A percentile compares a stretch with the other conserved stretches of the same genome.
Conservation (phyloP, 768 basidiomycete species). For the Rhizopogon vesiculosus region DNA sequence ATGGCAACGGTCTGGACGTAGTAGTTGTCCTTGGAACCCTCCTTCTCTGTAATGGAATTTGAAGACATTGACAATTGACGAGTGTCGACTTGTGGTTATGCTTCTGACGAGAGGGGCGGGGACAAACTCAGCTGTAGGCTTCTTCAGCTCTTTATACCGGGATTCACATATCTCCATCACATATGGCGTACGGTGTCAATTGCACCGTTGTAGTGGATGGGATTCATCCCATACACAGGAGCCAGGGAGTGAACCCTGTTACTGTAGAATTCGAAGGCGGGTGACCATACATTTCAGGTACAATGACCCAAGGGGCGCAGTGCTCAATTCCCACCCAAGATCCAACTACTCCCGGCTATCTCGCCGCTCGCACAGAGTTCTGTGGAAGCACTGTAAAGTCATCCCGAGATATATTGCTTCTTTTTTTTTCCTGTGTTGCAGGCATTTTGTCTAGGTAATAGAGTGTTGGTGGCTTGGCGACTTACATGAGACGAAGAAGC, state of each 20-base stretch:
- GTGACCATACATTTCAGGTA: conserved; percentile 3
- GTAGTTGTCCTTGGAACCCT: conserved; percentile 15
- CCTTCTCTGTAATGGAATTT: conserved; percentile 17
- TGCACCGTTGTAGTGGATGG: neutral
- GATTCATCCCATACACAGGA: conserved; percentile 5
- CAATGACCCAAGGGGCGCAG: neutral
- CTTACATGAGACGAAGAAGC: neutral
- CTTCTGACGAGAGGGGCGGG: neutral
- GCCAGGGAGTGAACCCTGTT: conserved; percentile 2
- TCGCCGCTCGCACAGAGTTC: neutral
- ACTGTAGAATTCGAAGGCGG: neutral
- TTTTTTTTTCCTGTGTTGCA: neutral
- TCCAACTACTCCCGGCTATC: conserved; percentile 11
- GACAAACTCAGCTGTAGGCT: neutral
- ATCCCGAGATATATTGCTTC: no score
- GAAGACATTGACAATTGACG: conserved; percentile 13
- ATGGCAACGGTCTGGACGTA: conserved; percentile 22
- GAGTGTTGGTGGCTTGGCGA: neutral
- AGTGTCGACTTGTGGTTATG: neutral
- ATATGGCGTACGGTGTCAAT: neutral
- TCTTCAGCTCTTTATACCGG: conserved; percentile 13
- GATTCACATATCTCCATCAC: neutral
- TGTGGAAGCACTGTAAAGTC: neutral
- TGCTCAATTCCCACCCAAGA: conserved; percentile 7
- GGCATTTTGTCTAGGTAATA: neutral